Evolutionary conservation across 192 early-diverging fungal species (phyloP), one percentile per base, ranked within the genome.

Genomic region (Thoreauomyces humboldtii): DNA sequence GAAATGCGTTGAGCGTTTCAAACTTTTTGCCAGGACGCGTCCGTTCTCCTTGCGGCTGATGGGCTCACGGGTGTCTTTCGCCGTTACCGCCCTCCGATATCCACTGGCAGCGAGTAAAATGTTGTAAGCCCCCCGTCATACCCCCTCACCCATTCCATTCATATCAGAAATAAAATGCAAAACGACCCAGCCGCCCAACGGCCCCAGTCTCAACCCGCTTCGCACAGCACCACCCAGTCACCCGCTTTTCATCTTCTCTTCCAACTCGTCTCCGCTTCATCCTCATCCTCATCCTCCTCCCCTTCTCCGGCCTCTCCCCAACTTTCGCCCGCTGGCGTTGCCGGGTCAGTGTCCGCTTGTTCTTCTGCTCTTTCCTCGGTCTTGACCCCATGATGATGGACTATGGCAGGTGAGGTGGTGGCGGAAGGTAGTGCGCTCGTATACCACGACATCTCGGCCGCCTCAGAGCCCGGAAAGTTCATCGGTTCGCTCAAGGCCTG

Each of bases 401-500:
- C n/a, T 52, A 52, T 31, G 5, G 50, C 38, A n/a, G 38, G 11
- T n/a, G 38, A 24, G 7, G 50, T 17, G 50, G 25, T 31, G 5
- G 50, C 34, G 55, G 55, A 54, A 7, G 52, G 27, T 12, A 34
- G 2, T 14, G 42, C 15, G 17, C 22, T 44, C 21, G 41, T 61
- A 4, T 27, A 27, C 61, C 61, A 63, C 35, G 61, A 52, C 34
- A 63, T 22, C 24, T 63, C 50, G 12, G 48, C 61, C 1, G 19
- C 35, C 11, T 35, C 47, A 21, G 34, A n/a, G 29, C 35, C 61
- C 31, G 34, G 47, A 15, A 63, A 22, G 14, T 19, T 51, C 15
- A 63, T 15, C 19, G 61, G 61, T 50, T 63, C 61, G 27, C 31
- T 11, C 44, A 63, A 25, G 12, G 61, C 61, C 61, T 63, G 28